Base-by-base conservation (phyloP, 2,329 filamentous ascomycete species). In the Ceratocystiopsis sp. region DNA sequence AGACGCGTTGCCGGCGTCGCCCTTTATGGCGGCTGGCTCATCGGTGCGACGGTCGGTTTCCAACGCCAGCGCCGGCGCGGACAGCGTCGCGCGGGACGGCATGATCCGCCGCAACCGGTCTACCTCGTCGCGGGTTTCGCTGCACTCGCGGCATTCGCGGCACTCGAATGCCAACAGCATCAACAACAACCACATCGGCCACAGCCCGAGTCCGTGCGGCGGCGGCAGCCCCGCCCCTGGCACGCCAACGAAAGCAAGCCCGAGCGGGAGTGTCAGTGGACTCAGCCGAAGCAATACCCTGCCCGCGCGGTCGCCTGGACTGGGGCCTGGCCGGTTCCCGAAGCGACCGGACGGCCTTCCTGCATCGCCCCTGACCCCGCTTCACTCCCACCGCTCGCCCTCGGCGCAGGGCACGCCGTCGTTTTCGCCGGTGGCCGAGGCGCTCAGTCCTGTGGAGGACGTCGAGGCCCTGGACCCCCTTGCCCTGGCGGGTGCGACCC, bases 31-130 rank as follows among this genome's bases (percentile, higher is more conserved):
- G 59, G 52, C 60, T 54, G 73, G 48, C 25, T 29, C 71, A 72
- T 54, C 40, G 69, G 71, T 25, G 57, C 72, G 71, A 38, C 75
- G 91, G 53, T 89, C 89, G 6, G 73, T 80, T 13, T 96, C 91
- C 8, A 93, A 80, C 56, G 84, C 84, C 3, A 96, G 89, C 57
- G 86, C 81, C 39, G 86, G 81, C 34, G 84, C 85, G 16, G 85
- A 93, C 51, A 93, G 86, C 54, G 73, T 93, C 36, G 77, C 84
- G 37, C 84, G 81, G 54, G 83, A 81, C 52, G 86, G 80, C 45
- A 77, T 76, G 51, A 65, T 95, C 25, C 75, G 89, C 49, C 75
- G 91, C 49, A 95, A 95, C 55, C 82, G 89, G 41, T 96, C 91
- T 3, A 84, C 86, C 0, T 93, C 87, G 4, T 96, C 91, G n/a